Base-by-base conservation (phyloP, 805 yeast species). In the Scheffersomyces coipomensis region DNA sequence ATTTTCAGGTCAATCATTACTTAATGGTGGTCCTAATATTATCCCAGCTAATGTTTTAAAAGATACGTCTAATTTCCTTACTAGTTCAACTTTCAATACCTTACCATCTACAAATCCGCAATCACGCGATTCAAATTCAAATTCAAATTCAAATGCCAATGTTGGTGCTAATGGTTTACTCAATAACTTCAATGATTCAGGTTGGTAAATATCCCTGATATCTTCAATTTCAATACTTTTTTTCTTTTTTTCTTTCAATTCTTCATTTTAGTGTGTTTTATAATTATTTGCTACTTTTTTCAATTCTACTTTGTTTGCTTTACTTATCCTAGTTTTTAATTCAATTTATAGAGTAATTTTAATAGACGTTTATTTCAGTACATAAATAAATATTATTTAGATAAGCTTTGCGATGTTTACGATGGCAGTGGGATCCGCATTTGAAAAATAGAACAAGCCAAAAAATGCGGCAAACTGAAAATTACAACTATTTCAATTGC, bases 121-220 rank as follows among this genome's bases (percentile, higher is more conserved):
- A 15, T 13, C 30, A 27, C n/a, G 18, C 6, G 30, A 27, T 11
- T 13, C n/a, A 13, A 27, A 27, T 27, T 13, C 30, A 5, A 27
- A 27, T 27, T 13, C 30, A 5, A 27, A 27, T 27, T n/a, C 30
- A 13, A 27, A 27, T 27, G 9, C 17, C 15, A 27, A 27, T 27
- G 18, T 4, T 13, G 12, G 6, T 27, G 10, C 30, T 5, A 27
- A 12, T 27, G 18, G 30, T 8, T 8, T 27, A 12, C 18, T 27
- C n/a, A 27, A 37, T 25, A 38, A 36, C 26, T 39, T 48, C 33
- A 38, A 26, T 30, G 53, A 48, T 34, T 12, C 44, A 3, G 48
- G 46, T 6, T 48, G 52, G 52, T 47, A 32, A 27, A 7, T 6
- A 21, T 21, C 23, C 9, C 6, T 21, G 9, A 21, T 6, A 7